A percentile compares a stretch with the other conserved stretches of the same genome.
Evolutionary conservation across 306 rosid genomes (phyloP).

Genomic region (Nissolia schottii): DNA sequence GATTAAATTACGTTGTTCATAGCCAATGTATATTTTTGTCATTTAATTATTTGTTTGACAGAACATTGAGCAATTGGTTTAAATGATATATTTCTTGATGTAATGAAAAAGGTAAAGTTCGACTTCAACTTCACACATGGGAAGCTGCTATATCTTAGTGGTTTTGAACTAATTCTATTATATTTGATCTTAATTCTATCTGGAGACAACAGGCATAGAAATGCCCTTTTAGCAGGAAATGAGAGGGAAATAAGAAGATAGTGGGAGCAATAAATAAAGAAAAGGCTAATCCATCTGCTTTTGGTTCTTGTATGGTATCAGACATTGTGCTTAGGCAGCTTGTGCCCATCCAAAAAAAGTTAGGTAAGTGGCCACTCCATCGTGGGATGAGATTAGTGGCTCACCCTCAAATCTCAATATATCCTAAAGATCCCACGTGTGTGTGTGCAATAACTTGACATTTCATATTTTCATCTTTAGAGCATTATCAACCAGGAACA

Average conservation of each 20-base stretch:
- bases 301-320: neutral
- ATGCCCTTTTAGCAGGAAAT: too few relatives aligned
- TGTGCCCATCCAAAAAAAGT: neutral
- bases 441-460: neutral
- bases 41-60: neutral
- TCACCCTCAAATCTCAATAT: neutral
- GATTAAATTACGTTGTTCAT: neutral
- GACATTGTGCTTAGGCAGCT: neutral
- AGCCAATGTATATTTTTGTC: neutral
- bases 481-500: neutral
- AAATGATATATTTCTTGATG: neutral
- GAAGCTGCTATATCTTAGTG: too few relatives aligned
- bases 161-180: too few relatives aligned
- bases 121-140: too few relatives aligned
- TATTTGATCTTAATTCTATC: too few relatives aligned
- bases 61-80: neutral
- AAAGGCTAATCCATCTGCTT: neutral
- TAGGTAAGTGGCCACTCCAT: neutral
- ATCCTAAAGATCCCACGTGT: neutral
- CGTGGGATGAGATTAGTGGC: neutral
- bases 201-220: too few relatives aligned
- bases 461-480: neutral
- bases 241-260: neutral
- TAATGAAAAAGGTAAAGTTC: neutral
- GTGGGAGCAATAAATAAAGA: conserved; percentile 5